phyloP scores from a whole-genome alignment of 2,329 filamentous ascomycete genomes.

The Ceratocystis cubensis region DNA sequence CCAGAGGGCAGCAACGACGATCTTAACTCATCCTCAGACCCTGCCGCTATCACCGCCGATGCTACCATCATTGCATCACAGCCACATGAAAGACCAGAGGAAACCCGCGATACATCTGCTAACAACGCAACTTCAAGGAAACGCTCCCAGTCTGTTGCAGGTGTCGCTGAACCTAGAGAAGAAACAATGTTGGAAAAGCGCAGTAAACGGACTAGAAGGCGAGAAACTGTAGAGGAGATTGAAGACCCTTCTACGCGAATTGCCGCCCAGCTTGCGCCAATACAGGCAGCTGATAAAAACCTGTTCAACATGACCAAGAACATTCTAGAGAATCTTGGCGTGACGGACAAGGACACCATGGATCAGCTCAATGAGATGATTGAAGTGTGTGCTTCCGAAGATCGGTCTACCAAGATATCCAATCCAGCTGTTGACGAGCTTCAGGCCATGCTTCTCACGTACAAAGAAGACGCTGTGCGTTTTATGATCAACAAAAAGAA shows the following conservation, averaged over 20 bases:
- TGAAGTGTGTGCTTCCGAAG: slow-evolving; percentile 40
- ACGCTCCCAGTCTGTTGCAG: slow-evolving; percentile 50
- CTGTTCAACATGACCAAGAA: slow-evolving; percentile 45
- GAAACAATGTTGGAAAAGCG: slow-evolving; percentile 47
- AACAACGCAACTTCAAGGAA: slow-evolving; percentile 32
- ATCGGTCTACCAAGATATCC: slow-evolving; percentile 38
- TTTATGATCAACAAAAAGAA: slow-evolving; percentile 43
- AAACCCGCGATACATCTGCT: neutral
- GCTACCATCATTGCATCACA: neutral
- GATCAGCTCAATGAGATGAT: slow-evolving; percentile 38
- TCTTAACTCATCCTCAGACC: neutral
- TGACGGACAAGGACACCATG: slow-evolving; percentile 38
- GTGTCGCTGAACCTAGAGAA: slow-evolving; percentile 46
- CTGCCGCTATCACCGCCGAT: neutral
- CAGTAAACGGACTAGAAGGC: slow-evolving; percentile 51
- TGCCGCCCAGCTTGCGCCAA: slow-evolving; percentile 44
- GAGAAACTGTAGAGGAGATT: slow-evolving; percentile 45
- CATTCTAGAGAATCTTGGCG: slow-evolving; percentile 42
- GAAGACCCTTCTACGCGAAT: slow-evolving; percentile 41
- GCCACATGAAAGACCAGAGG: neutral
- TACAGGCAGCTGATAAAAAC: slow-evolving; percentile 43
- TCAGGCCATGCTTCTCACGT: slow-evolving; percentile 36
- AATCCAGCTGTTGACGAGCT: slow-evolving; percentile 39
- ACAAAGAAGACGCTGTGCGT: slow-evolving; percentile 42
- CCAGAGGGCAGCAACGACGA: neutral